phyloP scores from a whole-genome alignment of 2,329 filamentous ascomycete genomes.

The Aspergillus sp. region DNA sequence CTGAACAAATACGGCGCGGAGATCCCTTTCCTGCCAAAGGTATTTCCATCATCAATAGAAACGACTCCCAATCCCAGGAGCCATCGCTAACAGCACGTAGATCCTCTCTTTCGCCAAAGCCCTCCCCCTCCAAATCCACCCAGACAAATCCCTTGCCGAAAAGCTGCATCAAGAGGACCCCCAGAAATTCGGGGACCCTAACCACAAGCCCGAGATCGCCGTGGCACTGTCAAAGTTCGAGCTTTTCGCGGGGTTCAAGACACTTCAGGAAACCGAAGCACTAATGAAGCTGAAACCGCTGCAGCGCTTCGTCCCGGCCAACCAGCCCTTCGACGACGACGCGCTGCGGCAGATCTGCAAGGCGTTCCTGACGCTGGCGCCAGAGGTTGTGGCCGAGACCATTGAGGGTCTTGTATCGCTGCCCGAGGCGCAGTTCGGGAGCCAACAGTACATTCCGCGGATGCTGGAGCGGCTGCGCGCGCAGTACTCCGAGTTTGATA shows the following conservation, averaged over 20 bases:
- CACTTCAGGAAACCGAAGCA: slow-evolving; percentile 56
- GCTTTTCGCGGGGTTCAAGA: slow-evolving; percentile 73
- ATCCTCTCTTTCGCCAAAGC: slow-evolving; percentile 74
- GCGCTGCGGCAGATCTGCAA: slow-evolving; percentile 57
- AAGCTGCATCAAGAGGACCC: slow-evolving; percentile 64
- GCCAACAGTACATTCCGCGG: slow-evolving; percentile 58
- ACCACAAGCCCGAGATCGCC: slow-evolving; percentile 80
- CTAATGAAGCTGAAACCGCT: slow-evolving; percentile 57
- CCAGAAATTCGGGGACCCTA: slow-evolving; percentile 65
- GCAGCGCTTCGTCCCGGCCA: slow-evolving; percentile 51
- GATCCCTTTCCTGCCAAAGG: slow-evolving; percentile 71
- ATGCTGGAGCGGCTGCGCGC: slow-evolving; percentile 62
- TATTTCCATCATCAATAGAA: slow-evolving; percentile 15
- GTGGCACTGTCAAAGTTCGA: slow-evolving; percentile 70
- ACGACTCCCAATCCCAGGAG: not conserved
- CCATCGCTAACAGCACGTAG: slow-evolving; percentile 23
- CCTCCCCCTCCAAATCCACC: slow-evolving; percentile 71
- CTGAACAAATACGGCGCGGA: slow-evolving; percentile 61
- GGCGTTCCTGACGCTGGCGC: slow-evolving; percentile 52
- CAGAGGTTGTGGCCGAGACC: slow-evolving; percentile 52
- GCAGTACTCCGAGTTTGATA: slow-evolving; percentile 64
- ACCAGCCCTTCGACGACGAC: slow-evolving; percentile 54
- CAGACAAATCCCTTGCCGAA: slow-evolving; percentile 64
- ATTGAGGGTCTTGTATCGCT: slow-evolving; percentile 52
- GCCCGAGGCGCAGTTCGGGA: slow-evolving; percentile 48